Conservation (phyloP, 768 basidiomycete species). For the Fibroporia radiculosa region DNA sequence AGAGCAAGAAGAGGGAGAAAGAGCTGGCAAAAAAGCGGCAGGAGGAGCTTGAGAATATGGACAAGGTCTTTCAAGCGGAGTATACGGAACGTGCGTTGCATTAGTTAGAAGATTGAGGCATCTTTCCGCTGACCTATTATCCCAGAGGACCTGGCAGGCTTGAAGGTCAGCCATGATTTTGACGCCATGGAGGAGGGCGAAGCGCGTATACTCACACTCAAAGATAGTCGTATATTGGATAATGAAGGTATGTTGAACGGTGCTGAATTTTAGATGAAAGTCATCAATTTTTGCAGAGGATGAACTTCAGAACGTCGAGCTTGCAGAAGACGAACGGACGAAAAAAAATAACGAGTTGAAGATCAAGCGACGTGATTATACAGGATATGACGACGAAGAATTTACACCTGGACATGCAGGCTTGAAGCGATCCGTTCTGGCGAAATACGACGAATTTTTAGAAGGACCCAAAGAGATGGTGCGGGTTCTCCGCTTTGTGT, state of each 20-base stretch:
- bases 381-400: constrained; percentile 95
- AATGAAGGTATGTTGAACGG: constrained; percentile 63
- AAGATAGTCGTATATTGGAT: constrained; percentile 92
- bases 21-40: constrained; percentile 80
- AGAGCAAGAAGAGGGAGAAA: constrained; percentile 84
- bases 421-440: constrained; percentile 74
- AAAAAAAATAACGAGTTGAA: constrained; percentile 79
- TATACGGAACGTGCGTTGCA: constrained; percentile 77
- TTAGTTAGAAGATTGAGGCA: too few relatives aligned
- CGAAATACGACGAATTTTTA: constrained; percentile 92
- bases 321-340: constrained; percentile 81
- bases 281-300: constrained; percentile 58
- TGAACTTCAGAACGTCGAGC: constrained; percentile 91
- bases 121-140: not conserved
- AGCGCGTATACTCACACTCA: constrained; percentile 91
- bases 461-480: constrained; percentile 69
- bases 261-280: not conserved
- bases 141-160: constrained; percentile 80
- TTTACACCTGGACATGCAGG: constrained; percentile 69
- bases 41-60: constrained; percentile 78
- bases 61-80: constrained; percentile 64
- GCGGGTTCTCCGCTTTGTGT: too few relatives aligned
- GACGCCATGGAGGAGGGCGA: constrained; percentile 90
- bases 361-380: constrained; percentile 84
- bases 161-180: constrained; percentile 95